Evolutionary conservation across 2,329 filamentous ascomycete species (phyloP), one percentile per base, ranked within the genome.

Genomic region (Trichoderma cornu-damae): DNA sequence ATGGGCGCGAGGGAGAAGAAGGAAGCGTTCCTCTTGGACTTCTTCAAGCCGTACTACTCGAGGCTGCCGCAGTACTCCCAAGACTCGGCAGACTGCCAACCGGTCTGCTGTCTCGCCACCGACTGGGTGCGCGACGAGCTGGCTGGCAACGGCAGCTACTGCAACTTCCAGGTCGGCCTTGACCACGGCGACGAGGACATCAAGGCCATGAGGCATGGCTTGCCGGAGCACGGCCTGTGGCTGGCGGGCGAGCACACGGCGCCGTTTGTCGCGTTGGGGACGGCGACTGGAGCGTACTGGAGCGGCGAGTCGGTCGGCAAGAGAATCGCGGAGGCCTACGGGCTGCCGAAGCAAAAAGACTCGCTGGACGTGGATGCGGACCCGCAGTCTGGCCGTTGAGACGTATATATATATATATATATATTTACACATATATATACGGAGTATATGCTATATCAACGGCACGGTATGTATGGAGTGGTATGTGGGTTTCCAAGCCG

Each of bases 281-380:
- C 92, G 4, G 88, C 87, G 11, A 95, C 90, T 0, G 93, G 93
- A 0, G 93, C 93, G 9, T 96, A 90, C 70, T 96, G 90, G 90
- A 90, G 88, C 69, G 92, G 92, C 1, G 90, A 96, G 74, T 81
- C 80, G 18, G 88, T 91, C 32, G 91, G 81, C 1, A 80, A 77
- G 69, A 81, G 85, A 67, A 82, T 91, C 58, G 74, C 76, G 1
- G 76, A 79, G 65, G 76, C 72, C 6, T 86, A 86, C 67, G 79
- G 74, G 9, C 59, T 46, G 64, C 57, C 59, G 20, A 46, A 51
- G 47, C 18, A 38, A 14, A 38, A 43, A 16, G 32, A 22, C 16
- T n/a, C 28, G 32, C 32, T 32, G 32, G 34, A 28, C 12, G 44
- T 28, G 34, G 34, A 28, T 16, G 44, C 28, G 34, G 22, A 34